A percentile compares a stretch with the other conserved stretches of the same genome.
These are phyloP conservation scores for Cymbidium sinense DNA, from an alignment of 106 monocot genomes.

Conservation along the genomic window DNA sequence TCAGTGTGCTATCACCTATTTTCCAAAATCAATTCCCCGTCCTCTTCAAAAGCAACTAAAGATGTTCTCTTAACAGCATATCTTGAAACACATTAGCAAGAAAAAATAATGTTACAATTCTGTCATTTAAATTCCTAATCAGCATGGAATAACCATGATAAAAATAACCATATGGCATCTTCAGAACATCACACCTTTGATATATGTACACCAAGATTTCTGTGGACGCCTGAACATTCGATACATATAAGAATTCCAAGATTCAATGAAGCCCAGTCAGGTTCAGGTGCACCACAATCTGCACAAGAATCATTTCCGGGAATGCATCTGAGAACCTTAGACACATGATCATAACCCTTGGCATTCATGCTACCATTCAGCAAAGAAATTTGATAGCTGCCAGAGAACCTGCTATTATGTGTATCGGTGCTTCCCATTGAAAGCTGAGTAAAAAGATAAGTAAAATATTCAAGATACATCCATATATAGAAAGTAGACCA, in stretches of 20 bases:
- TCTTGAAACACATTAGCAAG: neutral
- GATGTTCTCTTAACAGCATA: neutral
- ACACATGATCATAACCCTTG: constrained; percentile 34
- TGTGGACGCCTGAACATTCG: constrained; percentile 93
- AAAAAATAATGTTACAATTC: neutral
- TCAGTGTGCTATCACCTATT: no score
- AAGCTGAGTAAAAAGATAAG: constrained; percentile 8
- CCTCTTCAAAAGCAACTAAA: neutral
- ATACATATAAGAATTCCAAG: constrained; percentile 90
- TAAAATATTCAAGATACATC: neutral
- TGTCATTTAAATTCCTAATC: neutral
- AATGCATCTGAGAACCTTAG: constrained; percentile 44
- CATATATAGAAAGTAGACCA: constrained; percentile 6
- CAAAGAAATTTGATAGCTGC: neutral
- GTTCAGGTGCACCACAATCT: constrained; percentile 79
- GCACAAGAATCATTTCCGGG: constrained; percentile 96
- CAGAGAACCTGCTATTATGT: neutral
- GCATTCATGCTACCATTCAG: neutral
- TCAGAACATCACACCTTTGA: constrained; percentile 62
- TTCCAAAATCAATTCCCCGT: no score
- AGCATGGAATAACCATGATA: neutral
- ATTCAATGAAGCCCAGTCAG: constrained; percentile 98
- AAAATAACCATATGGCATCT: neutral
- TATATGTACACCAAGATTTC: constrained; percentile 98
- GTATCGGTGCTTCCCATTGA: neutral